Percentiles rank a stretch among this genome's conserved stretches.
phyloP scores from a whole-genome alignment of 495 filamentous ascomycete species.

The Pyronema omphalodes region DNA sequence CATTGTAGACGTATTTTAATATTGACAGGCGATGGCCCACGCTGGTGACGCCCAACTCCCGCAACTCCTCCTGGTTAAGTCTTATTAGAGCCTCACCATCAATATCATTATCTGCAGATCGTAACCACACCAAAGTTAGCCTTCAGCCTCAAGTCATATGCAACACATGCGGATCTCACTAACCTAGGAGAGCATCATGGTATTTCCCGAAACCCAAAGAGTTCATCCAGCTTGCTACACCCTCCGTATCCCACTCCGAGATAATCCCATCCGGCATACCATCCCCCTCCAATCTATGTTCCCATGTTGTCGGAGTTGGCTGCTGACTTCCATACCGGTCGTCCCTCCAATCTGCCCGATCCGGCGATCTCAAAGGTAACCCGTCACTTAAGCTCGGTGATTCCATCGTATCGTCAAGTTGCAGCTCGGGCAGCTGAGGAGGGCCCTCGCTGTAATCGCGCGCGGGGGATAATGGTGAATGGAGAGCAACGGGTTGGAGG shows the following conservation, averaged over 20 bases:
- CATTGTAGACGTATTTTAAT: constrained; percentile 83
- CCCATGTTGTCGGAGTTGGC: constrained; percentile 1
- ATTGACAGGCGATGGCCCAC: constrained; percentile 90
- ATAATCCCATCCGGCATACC: constrained; percentile 31
- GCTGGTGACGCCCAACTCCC: constrained; percentile 80
- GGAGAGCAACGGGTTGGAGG: constrained; percentile 1
- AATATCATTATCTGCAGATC: constrained; percentile 63
- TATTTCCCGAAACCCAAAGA: constrained; percentile 71
- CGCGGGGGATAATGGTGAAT: neutral
- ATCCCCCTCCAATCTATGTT: constrained; percentile 11
- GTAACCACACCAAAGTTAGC: constrained; percentile 23
- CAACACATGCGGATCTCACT: constrained; percentile 1
- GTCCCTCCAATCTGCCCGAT: neutral
- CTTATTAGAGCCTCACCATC: constrained; percentile 80
- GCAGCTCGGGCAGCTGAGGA: neutral
- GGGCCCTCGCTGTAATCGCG: neutral
- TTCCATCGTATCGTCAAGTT: neutral
- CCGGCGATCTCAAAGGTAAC: neutral
- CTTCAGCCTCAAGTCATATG: neutral
- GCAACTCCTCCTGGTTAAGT: constrained; percentile 78
- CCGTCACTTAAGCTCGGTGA: neutral
- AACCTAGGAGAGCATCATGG: constrained; percentile 48
- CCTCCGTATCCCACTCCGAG: constrained; percentile 71
- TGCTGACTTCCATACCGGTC: neutral
- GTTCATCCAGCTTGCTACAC: constrained; percentile 70